Evolutionary conservation across 495 filamentous ascomycete genomes (phyloP), one percentile per base, ranked within the genome.

Genomic region (Penicillium coffeae): DNA sequence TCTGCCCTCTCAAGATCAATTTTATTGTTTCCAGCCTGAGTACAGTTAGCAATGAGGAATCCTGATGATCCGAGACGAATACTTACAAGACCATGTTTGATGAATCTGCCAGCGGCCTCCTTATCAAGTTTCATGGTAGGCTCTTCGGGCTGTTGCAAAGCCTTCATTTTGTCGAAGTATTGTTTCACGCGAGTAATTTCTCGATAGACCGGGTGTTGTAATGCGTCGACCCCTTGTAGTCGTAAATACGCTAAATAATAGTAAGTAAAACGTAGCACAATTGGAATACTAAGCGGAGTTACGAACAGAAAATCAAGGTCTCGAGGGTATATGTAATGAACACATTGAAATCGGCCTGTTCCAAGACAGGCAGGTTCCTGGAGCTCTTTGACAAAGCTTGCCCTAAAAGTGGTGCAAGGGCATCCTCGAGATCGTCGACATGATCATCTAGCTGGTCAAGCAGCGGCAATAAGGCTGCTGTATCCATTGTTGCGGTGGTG

Each of bases 121-220:
- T 88, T 95, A 57, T 98, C 87, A 18, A 98, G 70, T 6, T 66
- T 80, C 58, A 80, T 69, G 18, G 78, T 76, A 49, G 80, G 76
- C 43, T 76, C 73, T 37, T 75, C 73, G 0, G 79, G 69, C 22
- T 67, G 66, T 60, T 88, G 81, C 42, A 80, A 68, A 25, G 61
- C 67, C 62, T 94, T 87, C 58, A 96, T 90, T 72, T 97, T 98
- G n/a, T 82, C 81, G 59, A 94, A 90, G 66, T 96, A 96, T 63
- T 90, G 85, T 62, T 80, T 88, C 42, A 96, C 85, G 40, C 93
- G 81, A 3, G 80, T 82, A 45, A 98, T 75, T 72, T 98, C 93
- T 38, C 72, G 73, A 68, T 87, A 92, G 45, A 97, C 80, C 19
- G 90, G 79, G 59, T 97, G 94, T 42, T 88, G 77, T 63, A 86